phyloP scores from a whole-genome alignment of 2,329 filamentous ascomycete genomes.

The Trematosphaeria pertusa region DNA sequence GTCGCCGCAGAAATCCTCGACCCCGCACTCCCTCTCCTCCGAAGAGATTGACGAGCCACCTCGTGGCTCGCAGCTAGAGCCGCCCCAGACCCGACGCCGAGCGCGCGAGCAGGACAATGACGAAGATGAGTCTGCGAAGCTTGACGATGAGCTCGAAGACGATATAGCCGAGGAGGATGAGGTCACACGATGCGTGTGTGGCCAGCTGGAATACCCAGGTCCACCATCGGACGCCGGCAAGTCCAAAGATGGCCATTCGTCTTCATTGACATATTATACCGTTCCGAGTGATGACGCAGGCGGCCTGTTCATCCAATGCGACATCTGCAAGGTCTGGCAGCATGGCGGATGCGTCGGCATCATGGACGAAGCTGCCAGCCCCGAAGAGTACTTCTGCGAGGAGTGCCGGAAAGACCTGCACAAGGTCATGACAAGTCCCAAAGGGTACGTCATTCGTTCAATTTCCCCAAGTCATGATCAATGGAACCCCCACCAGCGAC shows the following conservation, averaged over 20 bases:
- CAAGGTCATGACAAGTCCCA: slow-evolving; percentile 77
- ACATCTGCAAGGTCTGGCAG: slow-evolving; percentile 98
- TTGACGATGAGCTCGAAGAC: slow-evolving; percentile 66
- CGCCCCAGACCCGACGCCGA: slow-evolving; percentile 75
- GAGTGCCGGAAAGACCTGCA: slow-evolving; percentile 91
- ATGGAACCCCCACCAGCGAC: slow-evolving; percentile 11
- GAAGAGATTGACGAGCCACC: slow-evolving; percentile 67
- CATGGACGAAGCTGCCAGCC: slow-evolving; percentile 89
- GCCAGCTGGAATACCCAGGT: slow-evolving; percentile 92
- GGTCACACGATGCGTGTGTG: slow-evolving; percentile 93
- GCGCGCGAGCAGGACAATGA: slow-evolving; percentile 78
- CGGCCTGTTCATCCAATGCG: slow-evolving; percentile 97
- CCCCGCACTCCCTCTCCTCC: slow-evolving; percentile 75
- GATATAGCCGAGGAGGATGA: slow-evolving; percentile 76
- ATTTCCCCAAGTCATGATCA: slow-evolving; percentile 24
- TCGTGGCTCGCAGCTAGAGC: slow-evolving; percentile 63
- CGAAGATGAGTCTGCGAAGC: slow-evolving; percentile 50
- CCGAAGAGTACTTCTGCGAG: slow-evolving; percentile 98
- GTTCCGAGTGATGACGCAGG: slow-evolving; percentile 75
- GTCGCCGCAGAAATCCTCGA: slow-evolving; percentile 77
- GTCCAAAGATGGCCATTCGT: slow-evolving; percentile 53
- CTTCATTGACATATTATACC: slow-evolving; percentile 63
- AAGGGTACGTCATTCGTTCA: slow-evolving; percentile 72
- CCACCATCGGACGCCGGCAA: slow-evolving; percentile 66
- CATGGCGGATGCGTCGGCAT: slow-evolving; percentile 98